Percentiles rank a stretch among this genome's conserved stretches.
phyloP scores from a whole-genome alignment of 2,329 filamentous ascomycete genomes.

The Hypoxylon sp. region DNA sequence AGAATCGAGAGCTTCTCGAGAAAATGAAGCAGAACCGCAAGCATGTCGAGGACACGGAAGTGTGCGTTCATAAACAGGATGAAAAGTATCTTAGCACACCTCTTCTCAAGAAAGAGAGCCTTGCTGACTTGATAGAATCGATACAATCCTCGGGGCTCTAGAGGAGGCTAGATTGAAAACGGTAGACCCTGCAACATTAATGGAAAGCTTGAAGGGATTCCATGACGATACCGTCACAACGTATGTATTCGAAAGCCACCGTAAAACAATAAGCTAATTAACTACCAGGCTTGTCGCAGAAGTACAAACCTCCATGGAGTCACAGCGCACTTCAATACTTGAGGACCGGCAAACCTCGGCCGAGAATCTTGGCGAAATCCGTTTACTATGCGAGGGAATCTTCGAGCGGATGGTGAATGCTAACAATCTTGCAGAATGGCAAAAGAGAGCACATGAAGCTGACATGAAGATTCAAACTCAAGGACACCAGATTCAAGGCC shows the following conservation, averaged over 20 bases:
- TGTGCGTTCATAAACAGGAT: conserved; percentile 39
- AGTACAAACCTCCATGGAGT: conserved; percentile 33
- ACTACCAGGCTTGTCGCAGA: conserved; percentile 27
- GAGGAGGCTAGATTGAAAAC: conserved; percentile 32
- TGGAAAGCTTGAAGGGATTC: conserved; percentile 37
- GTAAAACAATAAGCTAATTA: background rate
- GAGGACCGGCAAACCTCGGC: conserved; percentile 12
- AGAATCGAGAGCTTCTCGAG: conserved; percentile 44
- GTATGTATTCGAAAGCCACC: conserved; percentile 36
- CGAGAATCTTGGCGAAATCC: conserved; percentile 33
- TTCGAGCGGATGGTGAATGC: conserved; percentile 12
- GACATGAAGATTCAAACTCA: conserved; percentile 21
- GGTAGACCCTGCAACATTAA: conserved; percentile 27
- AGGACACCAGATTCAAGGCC: conserved; percentile 26
- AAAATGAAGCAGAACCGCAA: conserved; percentile 31
- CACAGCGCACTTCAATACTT: conserved; percentile 16
- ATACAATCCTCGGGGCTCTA: conserved; percentile 39
- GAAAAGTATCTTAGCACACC: conserved; percentile 40
- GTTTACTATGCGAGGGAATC: conserved; percentile 29
- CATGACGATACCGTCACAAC: conserved; percentile 36
- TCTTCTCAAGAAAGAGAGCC: background rate
- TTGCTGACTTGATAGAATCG: conserved; percentile 44
- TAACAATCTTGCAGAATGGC: conserved; percentile 42
- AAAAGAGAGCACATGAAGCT: conserved; percentile 40
- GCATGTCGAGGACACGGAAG: conserved; percentile 33